Evolutionary conservation across 208 protist species (phyloP).

Genomic region (Acanthamoeba lenticulata): DNA sequence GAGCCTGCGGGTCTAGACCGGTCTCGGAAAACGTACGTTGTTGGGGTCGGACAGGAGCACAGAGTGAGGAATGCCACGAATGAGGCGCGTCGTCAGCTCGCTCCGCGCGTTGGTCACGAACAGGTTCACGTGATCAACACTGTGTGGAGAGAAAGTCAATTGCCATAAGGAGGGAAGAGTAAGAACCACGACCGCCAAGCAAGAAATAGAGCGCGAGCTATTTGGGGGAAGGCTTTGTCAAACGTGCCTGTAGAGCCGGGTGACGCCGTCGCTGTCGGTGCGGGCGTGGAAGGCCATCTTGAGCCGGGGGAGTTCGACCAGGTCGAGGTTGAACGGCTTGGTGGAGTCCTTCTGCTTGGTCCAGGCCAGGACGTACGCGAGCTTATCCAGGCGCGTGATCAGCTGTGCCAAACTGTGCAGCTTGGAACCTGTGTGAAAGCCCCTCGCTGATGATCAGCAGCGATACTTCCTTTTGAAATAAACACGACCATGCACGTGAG

Average conservation of each 20-base stretch:
- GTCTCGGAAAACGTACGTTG: constrained; percentile 68
- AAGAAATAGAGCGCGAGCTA: too few species aligned
- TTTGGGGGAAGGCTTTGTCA: too few species aligned
- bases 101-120: constrained; percentile 68
- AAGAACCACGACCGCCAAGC: too few species aligned
- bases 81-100: constrained; percentile 62
- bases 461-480: too few species aligned
- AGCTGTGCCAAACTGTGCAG: constrained; percentile 78
- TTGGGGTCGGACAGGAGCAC: constrained; percentile 74
- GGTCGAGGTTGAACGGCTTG: constrained; percentile 77
- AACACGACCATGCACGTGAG: too few species aligned
- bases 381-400: constrained; percentile 89
- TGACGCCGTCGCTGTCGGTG: constrained; percentile 81
- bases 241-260: constrained; percentile 83
- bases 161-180: too few species aligned
- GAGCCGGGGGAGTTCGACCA: constrained; percentile 93
- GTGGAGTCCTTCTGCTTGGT: constrained; percentile 69
- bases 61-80: constrained; percentile 77
- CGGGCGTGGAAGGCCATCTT: constrained; percentile 88
- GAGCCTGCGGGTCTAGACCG: too few species aligned
- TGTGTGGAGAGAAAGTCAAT: neutral
- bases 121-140: constrained; percentile 68
- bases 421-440: constrained; percentile 51
- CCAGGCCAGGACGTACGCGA: constrained; percentile 92
- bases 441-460: too few species aligned